These are phyloP conservation scores for Annulohypoxylon nitens DNA, from an alignment of 495 filamentous ascomycete genomes.

Conservation along the genomic window DNA sequence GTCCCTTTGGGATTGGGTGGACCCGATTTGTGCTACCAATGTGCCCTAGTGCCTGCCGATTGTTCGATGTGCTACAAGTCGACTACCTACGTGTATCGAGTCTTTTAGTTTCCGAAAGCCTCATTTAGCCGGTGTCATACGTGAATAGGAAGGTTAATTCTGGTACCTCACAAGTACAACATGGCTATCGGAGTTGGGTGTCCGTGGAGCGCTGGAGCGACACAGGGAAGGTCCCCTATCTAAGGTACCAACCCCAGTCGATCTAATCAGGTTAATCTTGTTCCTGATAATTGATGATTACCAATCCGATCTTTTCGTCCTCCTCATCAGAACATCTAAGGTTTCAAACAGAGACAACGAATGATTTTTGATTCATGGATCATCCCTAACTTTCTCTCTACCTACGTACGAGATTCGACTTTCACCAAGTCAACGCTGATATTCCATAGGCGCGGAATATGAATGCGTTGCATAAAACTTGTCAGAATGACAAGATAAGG, in stretches of 20 bases:
- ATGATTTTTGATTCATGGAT: not conserved
- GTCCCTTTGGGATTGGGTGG: constrained; percentile 33
- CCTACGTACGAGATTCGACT: no score
- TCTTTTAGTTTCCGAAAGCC: not conserved
- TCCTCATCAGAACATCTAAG: no score
- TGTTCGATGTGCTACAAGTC: constrained; percentile 7
- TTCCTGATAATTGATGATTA: constrained; percentile 25
- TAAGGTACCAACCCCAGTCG: constrained; percentile 10
- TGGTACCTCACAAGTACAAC: constrained; percentile 21
- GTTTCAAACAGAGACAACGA: no score
- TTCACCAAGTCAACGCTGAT: not conserved
- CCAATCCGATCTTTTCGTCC: constrained; percentile 32
- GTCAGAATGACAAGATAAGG: constrained; percentile 6
- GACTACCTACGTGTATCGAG: constrained; percentile 14
- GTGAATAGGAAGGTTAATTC: constrained; percentile 25
- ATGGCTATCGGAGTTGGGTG: constrained; percentile 13
- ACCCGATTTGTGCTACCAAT: not conserved
- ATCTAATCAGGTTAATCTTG: constrained; percentile 21
- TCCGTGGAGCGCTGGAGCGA: constrained; percentile 3
- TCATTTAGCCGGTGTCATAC: constrained; percentile 12
- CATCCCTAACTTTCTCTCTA: no score
- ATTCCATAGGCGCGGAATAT: not conserved
- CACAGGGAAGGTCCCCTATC: not conserved
- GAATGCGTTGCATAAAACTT: not conserved
- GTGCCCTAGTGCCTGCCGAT: not conserved